phyloP scores from a whole-genome alignment of 2,329 filamentous ascomycete species.

The Microsporum audouinii region DNA sequence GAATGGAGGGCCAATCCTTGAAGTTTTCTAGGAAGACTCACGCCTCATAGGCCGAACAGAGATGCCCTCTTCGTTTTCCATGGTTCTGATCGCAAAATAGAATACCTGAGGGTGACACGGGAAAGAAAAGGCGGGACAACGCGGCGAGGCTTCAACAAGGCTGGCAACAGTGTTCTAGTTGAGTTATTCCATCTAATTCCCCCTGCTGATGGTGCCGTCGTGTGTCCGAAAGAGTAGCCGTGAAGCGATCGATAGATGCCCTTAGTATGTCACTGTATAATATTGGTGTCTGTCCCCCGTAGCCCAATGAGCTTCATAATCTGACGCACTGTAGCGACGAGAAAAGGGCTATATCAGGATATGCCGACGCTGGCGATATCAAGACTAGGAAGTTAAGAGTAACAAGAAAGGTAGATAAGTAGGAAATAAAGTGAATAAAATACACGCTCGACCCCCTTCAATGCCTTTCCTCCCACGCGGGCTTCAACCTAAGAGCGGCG shows the following conservation, averaged over 20 bases:
- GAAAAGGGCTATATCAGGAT: background rate
- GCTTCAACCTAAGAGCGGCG: conserved; percentile 8
- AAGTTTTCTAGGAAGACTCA: conserved; percentile 35
- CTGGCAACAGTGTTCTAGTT: background rate
- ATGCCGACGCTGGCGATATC: background rate
- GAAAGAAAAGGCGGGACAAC: background rate
- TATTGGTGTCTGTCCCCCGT: background rate
- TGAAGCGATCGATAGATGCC: background rate
- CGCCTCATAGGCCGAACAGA: conserved; percentile 55
- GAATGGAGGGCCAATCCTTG: conserved; percentile 8
- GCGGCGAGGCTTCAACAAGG: background rate
- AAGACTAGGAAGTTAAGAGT: background rate
- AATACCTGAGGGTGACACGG: background rate
- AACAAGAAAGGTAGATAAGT: background rate
- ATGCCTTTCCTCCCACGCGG: background rate
- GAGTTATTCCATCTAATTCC: background rate
- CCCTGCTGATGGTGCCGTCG: background rate
- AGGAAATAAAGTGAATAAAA: background rate
- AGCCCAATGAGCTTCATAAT: background rate
- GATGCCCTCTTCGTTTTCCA: conserved; percentile 41
- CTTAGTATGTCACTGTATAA: background rate
- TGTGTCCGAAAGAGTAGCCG: background rate
- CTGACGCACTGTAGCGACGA: background rate
- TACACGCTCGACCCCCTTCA: background rate
- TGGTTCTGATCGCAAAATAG: conserved; percentile 11